Base-by-base conservation (phyloP, 2,329 filamentous ascomycete species). In the Teratosphaeria destructans region DNA sequence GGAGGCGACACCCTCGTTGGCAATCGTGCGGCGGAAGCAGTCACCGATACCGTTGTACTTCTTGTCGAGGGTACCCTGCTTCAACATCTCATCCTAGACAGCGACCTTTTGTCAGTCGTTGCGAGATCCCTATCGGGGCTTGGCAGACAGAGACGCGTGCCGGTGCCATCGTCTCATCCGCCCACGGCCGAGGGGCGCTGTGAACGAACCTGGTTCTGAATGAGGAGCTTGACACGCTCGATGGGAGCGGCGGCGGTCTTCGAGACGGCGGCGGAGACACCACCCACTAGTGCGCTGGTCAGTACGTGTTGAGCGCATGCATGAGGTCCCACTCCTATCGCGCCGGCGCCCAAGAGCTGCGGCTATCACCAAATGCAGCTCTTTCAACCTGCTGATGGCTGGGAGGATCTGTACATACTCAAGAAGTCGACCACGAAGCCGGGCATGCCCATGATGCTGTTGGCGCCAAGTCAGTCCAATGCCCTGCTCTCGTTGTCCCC, bases 141-240 rank as follows among this genome's bases (percentile, higher is more conserved):
- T 57, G 37, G 14, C 56, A 26, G 56, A 14, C 23, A 32, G 19
- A 32, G 54, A 5, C 61, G 37, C 55, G 60, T 53, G 52, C 49
- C 49, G 57, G 56, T 23, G 53, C 56, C 54, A 32, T 60, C 57
- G 58, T 43, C 39, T 37, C 19, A 52, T 59, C 34, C 16, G 26
- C 29, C 11, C 12, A 32, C 12, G 10, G 57, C 32, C 54, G 52
- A 57, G 57, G 54, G 54, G 32, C 35, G 57, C 26, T 34, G 16
- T 34, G 55, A 47, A 83, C 90, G 70, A 86, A 96, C 92, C 89
- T 99, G 94, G 85, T 99, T 99, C 86, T 99, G 94, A 84, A 99
- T 95, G 77, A 99, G 90, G 77, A 99, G 94, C 92, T 99, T 99
- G 83, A 99, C 88, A 91, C 94, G 94, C 92, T 99, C 94, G 74